Evolutionary conservation across 164 flowering plant genomes (phyloP), one percentile per base, ranked within the genome.

Genomic region (Hamamelis virginiana): DNA sequence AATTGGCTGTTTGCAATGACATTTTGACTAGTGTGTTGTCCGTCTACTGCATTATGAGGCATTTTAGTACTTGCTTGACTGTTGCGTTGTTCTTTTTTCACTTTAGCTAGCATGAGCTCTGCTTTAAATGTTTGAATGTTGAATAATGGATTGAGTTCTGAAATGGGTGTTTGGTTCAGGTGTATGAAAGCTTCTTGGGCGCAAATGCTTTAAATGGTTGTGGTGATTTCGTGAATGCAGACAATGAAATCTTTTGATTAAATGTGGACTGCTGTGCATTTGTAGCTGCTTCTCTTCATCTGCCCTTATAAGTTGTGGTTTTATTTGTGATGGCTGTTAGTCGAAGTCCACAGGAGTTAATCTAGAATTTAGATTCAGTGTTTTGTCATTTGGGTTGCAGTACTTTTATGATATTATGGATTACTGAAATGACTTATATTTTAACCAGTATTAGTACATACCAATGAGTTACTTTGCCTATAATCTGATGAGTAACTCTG

Each of bases 151-250:
- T 78, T 74, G 60, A 65, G 62, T 62, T 75, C 23, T 58, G 9
- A n/a, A 33, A 59, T 62, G 57, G 73, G 69, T 67, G 45, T 79
- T 69, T 72, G 59, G 72, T 69, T 72, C 82, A 75, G 79, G 82
- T 75, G 62, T 69, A 25, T 59, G 72, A 75, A 75, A 79, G 82
- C 79, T 79, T 72, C 62, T 74, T 74, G 69, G 81, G 70, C 70
- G 74, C 75, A 72, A 73, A 72, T 78, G 78, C 71, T 72, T 74
- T 69, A 74, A 68, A 64, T 78, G 76, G 68, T 78, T 74, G 67
- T 77, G 77, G 73, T 78, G 81, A 74, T 71, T 75, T 59, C 70
- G 62, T 78, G 75, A 67, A 66, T 71, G 69, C 74, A 61, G 72
- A 71, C 72, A 70, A 43, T 77, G 70, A 62, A n/a, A 77, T 67